Evolutionary conservation across 2,329 filamentous ascomycete genomes (phyloP).

Genomic region (Annulohypoxylon truncatum): DNA sequence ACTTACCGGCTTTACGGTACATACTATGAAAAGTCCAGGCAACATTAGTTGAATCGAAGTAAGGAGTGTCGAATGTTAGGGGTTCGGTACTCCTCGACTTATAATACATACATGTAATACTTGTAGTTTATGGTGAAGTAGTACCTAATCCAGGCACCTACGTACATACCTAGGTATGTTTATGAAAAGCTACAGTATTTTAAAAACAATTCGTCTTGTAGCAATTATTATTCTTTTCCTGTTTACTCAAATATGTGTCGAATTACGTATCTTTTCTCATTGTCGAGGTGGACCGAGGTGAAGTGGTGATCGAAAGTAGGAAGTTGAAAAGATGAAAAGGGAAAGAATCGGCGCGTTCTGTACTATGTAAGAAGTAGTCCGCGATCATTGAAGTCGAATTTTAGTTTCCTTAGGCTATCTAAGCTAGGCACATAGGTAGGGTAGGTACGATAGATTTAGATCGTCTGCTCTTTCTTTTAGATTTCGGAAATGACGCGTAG

Average conservation of each 20-base stretch:
- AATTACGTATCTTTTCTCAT: no score
- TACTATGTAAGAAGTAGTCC: neutral
- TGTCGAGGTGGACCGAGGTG: neutral
- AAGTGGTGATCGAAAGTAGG: neutral
- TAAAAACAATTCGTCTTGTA: no score
- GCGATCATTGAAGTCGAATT: constrained; percentile 6
- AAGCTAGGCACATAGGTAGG: neutral
- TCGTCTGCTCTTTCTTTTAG: constrained; percentile 12
- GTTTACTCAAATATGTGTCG: no score
- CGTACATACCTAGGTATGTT: neutral
- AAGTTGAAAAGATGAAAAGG: neutral
- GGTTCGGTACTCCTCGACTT: neutral
- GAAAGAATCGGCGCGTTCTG: neutral
- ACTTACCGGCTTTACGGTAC: neutral
- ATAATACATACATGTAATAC: neutral
- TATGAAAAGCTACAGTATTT: neutral
- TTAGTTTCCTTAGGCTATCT: constrained; percentile 4
- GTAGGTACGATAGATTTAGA: constrained; percentile 20
- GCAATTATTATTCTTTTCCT: neutral
- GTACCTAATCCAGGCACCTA: no score
- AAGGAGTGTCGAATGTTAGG: neutral
- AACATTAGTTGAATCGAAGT: neutral
- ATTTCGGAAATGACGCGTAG: constrained; percentile 36
- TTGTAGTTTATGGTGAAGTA: neutral
- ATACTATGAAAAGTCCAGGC: neutral